Percentiles rank a stretch among this genome's conserved stretches.
phyloP scores from a whole-genome alignment of 306 rosid genomes.

The Phaseolus lunatus region DNA sequence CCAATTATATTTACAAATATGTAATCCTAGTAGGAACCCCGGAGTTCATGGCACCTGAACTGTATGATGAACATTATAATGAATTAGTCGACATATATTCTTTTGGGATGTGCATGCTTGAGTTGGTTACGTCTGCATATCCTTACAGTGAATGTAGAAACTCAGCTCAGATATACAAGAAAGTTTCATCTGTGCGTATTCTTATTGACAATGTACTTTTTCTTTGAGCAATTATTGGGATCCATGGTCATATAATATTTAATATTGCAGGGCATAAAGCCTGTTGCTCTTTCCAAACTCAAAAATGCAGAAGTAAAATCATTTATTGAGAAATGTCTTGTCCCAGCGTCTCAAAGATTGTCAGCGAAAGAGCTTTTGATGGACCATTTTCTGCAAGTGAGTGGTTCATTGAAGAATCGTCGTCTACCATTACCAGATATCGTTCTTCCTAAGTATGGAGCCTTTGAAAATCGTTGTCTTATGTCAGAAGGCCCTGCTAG shows the following conservation, averaged over 20 bases:
- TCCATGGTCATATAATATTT: not conserved
- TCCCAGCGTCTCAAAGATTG: constrained; percentile 17
- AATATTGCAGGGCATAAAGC: constrained; percentile 7
- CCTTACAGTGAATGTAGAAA: constrained; percentile 30
- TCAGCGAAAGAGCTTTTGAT: constrained; percentile 19
- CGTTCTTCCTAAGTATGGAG: constrained; percentile 9
- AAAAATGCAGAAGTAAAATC: not conserved
- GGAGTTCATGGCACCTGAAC: constrained; percentile 68
- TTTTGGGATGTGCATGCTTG: constrained; percentile 53
- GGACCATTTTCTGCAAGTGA: constrained; percentile 21
- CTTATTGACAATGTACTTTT: not conserved
- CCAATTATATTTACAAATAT: constrained; percentile 21
- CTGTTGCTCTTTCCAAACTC: constrained; percentile 8
- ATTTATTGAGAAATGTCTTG: constrained; percentile 25
- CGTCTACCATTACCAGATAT: constrained; percentile 25
- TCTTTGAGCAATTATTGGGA: not conserved
- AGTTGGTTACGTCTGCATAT: constrained; percentile 22
- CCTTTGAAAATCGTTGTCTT: constrained; percentile 10
- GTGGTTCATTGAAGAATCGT: not conserved
- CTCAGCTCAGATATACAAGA: constrained; percentile 27
- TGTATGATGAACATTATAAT: constrained; percentile 61
- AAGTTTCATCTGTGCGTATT: constrained; percentile 17
- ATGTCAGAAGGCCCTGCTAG: constrained; percentile 29
- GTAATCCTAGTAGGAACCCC: constrained; percentile 54
- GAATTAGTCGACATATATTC: constrained; percentile 63